Conservation (phyloP, 331 rosid species). For the Pyrus hybrid region DNA sequence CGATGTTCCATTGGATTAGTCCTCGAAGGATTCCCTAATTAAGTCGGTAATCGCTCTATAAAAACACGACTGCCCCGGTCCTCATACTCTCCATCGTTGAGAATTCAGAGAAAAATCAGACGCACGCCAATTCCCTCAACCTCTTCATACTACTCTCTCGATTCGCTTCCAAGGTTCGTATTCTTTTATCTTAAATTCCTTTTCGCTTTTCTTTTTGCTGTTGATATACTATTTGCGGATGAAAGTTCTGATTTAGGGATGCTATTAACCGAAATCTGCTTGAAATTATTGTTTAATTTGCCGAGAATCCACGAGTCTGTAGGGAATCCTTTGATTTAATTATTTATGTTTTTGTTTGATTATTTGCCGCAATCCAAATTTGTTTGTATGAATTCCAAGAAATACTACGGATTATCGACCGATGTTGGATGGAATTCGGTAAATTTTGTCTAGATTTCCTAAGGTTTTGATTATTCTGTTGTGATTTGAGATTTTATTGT, state of each 20-base stretch:
- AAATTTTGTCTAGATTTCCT: no score
- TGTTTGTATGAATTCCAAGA: neutral
- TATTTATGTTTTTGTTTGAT: neutral
- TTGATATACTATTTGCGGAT: neutral
- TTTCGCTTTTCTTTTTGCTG: neutral
- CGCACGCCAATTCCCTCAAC: neutral
- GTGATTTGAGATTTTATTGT: no score
- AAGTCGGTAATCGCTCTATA: neutral
- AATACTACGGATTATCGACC: neutral
- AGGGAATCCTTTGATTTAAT: neutral
- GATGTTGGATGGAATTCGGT: neutral
- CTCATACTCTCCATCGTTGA: neutral
- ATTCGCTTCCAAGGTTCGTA: neutral
- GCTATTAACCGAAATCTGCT: neutral
- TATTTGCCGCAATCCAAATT: neutral
- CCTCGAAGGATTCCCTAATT: no score
- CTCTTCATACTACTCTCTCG: neutral
- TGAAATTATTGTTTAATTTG: neutral
- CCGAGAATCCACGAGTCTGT: neutral
- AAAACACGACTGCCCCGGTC: neutral
- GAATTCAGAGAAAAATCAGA: neutral
- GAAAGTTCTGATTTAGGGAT: neutral
- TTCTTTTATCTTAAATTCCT: neutral
- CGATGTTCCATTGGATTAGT: neutral
- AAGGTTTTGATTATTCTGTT: no score